phyloP scores from a whole-genome alignment of 139 green algal genomes.

The Chloropicon primus region DNA sequence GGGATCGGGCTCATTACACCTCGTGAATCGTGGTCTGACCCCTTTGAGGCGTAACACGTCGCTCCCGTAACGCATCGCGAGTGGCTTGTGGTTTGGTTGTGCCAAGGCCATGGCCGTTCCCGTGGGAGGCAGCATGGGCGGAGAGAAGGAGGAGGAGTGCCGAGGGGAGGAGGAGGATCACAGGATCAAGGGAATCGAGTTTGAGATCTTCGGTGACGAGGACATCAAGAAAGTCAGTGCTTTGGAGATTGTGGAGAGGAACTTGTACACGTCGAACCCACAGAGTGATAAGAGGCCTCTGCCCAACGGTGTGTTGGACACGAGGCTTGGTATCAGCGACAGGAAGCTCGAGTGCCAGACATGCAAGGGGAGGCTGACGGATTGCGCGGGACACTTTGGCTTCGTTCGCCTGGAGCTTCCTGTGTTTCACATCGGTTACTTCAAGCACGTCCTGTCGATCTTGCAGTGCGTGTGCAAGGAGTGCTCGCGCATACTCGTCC shows the following conservation, averaged over 20 bases:
- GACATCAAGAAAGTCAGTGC: not conserved
- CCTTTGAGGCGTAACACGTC: no score
- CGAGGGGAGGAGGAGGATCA: no score
- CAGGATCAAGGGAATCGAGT: not conserved
- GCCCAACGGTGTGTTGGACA: conserved; percentile 72
- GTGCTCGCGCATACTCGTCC: conserved; percentile 80
- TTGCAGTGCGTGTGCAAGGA: conserved; percentile 97
- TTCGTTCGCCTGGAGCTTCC: conserved; percentile 92
- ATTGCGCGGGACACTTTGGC: conserved; percentile 94
- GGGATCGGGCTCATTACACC: no score
- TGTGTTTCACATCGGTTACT: conserved; percentile 98
- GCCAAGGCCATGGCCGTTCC: no score
- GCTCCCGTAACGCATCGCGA: no score
- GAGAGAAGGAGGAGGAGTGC: no score
- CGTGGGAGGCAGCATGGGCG: no score
- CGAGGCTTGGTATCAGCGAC: conserved; percentile 61
- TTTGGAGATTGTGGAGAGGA: not conserved
- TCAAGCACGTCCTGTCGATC: conserved; percentile 66
- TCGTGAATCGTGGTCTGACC: no score
- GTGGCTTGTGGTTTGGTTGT: no score
- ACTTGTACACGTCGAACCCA: not conserved
- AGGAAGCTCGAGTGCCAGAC: conserved; percentile 74
- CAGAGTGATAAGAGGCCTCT: conserved; percentile 37
- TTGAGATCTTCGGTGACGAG: not conserved
- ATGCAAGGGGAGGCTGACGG: conserved; percentile 73